Percentiles rank a stretch among this genome's conserved stretches.
phyloP scores from a whole-genome alignment of 2,329 filamentous ascomycete species.

The Zasmidium angulare region DNA sequence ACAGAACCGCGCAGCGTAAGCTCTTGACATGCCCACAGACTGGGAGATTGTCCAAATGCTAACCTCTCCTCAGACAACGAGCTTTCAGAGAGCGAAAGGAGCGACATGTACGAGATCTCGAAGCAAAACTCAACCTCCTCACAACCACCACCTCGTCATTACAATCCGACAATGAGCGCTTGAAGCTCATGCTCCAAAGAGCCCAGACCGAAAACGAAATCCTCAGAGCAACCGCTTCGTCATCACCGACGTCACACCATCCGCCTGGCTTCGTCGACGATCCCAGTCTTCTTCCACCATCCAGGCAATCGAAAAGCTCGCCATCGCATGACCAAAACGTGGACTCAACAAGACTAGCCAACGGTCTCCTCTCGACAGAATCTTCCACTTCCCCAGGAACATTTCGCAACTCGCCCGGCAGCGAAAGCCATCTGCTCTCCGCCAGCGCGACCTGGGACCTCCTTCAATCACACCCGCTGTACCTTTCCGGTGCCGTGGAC shows the following conservation, averaged over 20 bases:
- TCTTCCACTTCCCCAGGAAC: constrained; percentile 14
- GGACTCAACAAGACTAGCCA: constrained; percentile 18
- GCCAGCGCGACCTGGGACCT: constrained; percentile 85
- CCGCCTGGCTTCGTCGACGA: constrained; percentile 39
- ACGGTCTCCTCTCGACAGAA: constrained; percentile 22
- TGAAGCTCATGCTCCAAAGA: constrained; percentile 81
- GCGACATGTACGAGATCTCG: constrained; percentile 87
- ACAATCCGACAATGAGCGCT: constrained; percentile 78
- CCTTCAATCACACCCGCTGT: constrained; percentile 77
- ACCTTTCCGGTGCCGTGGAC: constrained; percentile 74
- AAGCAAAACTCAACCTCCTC: constrained; percentile 76
- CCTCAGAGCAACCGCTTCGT: constrained; percentile 71
- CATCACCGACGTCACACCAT: constrained; percentile 46
- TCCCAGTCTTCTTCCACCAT: constrained; percentile 24
- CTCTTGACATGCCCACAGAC: constrained; percentile 21
- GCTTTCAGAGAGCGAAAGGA: constrained; percentile 97
- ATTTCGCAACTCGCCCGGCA: constrained; percentile 13
- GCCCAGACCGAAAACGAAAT: constrained; percentile 91
- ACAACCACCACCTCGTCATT: constrained; percentile 72
- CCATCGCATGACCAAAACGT: constrained; percentile 18
- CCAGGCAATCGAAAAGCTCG: constrained; percentile 18
- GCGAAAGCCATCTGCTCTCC: constrained; percentile 62
- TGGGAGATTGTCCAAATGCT: neutral
- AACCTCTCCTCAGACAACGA: constrained; percentile 66
- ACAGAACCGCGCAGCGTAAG: constrained; percentile 72